Conservation (phyloP, 2,329 filamentous ascomycete species). For the Pleoardoris graminearum region DNA sequence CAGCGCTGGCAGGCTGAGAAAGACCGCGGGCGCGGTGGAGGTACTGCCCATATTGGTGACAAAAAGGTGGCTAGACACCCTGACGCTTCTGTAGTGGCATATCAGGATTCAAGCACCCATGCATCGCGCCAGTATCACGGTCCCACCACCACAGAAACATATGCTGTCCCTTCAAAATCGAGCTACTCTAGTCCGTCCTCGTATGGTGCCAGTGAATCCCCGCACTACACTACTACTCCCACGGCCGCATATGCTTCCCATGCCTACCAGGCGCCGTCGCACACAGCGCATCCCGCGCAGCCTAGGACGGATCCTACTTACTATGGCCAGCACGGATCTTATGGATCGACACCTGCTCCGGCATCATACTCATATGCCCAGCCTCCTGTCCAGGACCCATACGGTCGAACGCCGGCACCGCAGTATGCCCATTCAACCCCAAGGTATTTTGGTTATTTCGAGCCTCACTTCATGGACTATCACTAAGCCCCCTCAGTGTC, state of each 20-base stretch:
- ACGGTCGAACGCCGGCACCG: conserved; percentile 24
- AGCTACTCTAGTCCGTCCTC: conserved; percentile 21
- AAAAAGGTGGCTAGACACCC: conserved; percentile 49
- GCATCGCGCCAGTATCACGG: conserved; percentile 49
- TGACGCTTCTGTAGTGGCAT: conserved; percentile 51
- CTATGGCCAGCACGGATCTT: conserved; percentile 31
- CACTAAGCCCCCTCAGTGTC: conserved; percentile 44
- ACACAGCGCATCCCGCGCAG: conserved; percentile 36
- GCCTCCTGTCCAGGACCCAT: conserved; percentile 33
- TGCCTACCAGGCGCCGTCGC: conserved; percentile 29
- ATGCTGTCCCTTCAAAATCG: conserved; percentile 27
- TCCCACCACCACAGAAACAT: conserved; percentile 32
- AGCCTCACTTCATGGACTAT: conserved; percentile 45
- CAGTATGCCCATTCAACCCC: conserved; percentile 30
- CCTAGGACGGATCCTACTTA: conserved; percentile 30
- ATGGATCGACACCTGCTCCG: conserved; percentile 22
- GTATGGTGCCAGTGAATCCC: conserved; percentile 30
- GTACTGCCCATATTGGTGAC: conserved; percentile 50
- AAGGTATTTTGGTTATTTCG: conserved; percentile 50
- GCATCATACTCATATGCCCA: conserved; percentile 34
- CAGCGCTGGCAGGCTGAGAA: conserved; percentile 48
- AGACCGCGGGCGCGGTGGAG: conserved; percentile 32
- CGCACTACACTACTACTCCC: conserved; percentile 39
- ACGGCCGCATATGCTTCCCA: conserved; percentile 32
- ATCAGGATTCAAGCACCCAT: conserved; percentile 50